Evolutionary conservation across 2,329 filamentous ascomycete species (phyloP).

Genomic region (Ustulina deusta): DNA sequence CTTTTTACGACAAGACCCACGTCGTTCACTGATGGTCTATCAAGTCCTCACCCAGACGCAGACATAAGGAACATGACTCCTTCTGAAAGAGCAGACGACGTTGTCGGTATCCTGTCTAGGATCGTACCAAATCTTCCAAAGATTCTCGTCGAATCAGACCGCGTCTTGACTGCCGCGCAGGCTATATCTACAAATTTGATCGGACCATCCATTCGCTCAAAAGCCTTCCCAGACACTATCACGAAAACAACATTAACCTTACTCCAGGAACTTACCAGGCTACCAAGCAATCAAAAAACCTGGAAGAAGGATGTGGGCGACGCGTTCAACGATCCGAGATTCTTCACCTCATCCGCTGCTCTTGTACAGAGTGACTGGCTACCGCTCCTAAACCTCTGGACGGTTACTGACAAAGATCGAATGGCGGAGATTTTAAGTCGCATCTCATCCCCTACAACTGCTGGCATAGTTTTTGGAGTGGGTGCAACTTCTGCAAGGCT

Average conservation of each 20-base stretch:
- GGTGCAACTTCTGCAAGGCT: slow-evolving; percentile 91
- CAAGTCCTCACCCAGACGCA: slow-evolving; percentile 56
- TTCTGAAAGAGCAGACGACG: slow-evolving; percentile 73
- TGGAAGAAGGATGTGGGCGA: slow-evolving; percentile 95
- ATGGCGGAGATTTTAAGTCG: slow-evolving; percentile 83
- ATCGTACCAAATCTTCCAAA: slow-evolving; percentile 85
- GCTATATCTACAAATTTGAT: slow-evolving; percentile 88
- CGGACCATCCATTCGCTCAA: slow-evolving; percentile 83
- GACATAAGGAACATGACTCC: slow-evolving; percentile 52
- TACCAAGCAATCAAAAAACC: slow-evolving; percentile 83
- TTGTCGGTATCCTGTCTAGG: slow-evolving; percentile 81
- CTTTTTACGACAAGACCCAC: slow-evolving; percentile 91
- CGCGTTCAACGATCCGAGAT: slow-evolving; percentile 88
- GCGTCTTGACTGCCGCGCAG: slow-evolving; percentile 80
- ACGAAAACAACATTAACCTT: slow-evolving; percentile 77
- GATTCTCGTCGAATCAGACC: slow-evolving; percentile 86
- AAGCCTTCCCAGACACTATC: slow-evolving; percentile 87
- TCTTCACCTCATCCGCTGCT: slow-evolving; percentile 78
- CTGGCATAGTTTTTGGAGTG: slow-evolving; percentile 98
- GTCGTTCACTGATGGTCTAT: slow-evolving; percentile 71
- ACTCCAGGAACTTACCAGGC: slow-evolving; percentile 79
- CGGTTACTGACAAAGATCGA: slow-evolving; percentile 86
- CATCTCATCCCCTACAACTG: slow-evolving; percentile 86
- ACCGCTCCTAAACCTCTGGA: slow-evolving; percentile 85
- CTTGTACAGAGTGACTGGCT: slow-evolving; percentile 83